Evolutionary conservation across 176 grass and related monocot species (phyloP), one percentile per base, ranked within the genome.

Genomic region (Thinopyrum elongatum): DNA sequence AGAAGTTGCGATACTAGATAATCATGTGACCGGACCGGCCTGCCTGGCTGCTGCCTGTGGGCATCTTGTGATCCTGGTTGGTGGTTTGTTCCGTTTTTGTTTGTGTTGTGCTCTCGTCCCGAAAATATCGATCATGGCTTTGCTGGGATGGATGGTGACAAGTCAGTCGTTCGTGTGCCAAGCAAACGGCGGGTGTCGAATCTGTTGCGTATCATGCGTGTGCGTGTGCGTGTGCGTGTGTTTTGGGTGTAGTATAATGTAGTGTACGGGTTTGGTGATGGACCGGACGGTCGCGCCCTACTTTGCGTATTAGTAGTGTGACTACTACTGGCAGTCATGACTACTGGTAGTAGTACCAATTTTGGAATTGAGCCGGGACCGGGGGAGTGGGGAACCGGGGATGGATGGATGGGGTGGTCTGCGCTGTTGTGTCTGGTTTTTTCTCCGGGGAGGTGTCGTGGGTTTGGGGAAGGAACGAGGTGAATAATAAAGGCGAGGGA

Each of bases 51-150:
- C 3, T 3, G 41, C 10, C 10, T 6, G 80, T 68, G 80, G 60
- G 89, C 4, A 84, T 87, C 85, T 87, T 91, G 76, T 39, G 59
- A 87, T 60, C 60, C 47, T 28, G 76, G 81, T 39, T 47, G 89
- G 47, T 91, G 85, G 42, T 79, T 41, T 76, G 89, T 84, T 88
- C 85, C 85, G 13, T 91, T 87, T 87, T 84, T 84, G 81, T 84
- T 87, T 10, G 15, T 34, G 6, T 60, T 19, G 17, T 41, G 38
- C 10, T 41, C 38, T 19, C 49, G 47, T 51, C 13, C 47, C 23
- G 41, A 27, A 3, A 2, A 21, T 53, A 0, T 6, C 5, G 0
- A 2, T n/a, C 21, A 5, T 74, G 70, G 70, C 38, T 46, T 73
- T 22, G 22, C 4, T 25, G 36, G 21, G 71, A 77, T 47, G 19